Conservation (phyloP, 345 rosid species). For the Citrus reticulata region DNA sequence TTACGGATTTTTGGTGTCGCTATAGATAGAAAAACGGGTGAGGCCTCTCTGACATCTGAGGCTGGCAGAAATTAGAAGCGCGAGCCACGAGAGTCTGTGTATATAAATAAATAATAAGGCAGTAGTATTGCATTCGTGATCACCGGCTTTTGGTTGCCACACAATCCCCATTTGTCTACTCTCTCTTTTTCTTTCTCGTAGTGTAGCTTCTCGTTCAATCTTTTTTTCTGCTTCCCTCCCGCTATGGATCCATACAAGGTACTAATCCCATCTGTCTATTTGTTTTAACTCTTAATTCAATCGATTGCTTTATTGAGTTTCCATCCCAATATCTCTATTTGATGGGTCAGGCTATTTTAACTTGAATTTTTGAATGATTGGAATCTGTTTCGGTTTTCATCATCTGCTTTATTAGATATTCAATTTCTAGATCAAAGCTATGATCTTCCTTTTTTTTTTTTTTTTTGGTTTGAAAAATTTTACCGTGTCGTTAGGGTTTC, state of each 20-base stretch:
- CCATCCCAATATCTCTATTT: not conserved
- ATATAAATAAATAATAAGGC: not conserved
- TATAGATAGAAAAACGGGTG: not conserved
- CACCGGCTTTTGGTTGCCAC: not conserved
- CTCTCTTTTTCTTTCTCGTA: no score
- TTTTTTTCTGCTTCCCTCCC: not conserved
- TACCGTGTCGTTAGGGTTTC: not conserved
- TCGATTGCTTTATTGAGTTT: not conserved
- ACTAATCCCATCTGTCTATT: not conserved
- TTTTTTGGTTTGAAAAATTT: not conserved
- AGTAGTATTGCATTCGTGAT: not conserved
- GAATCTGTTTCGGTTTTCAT: not conserved
- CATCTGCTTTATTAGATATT: not conserved
- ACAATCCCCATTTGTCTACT: not conserved
- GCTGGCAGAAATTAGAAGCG: not conserved
- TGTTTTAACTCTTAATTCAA: not conserved
- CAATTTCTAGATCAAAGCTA: not conserved
- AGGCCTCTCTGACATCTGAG: not conserved
- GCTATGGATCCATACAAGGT: slow-evolving; percentile 48
- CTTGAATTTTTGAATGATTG: no score
- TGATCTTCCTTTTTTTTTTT: no score
- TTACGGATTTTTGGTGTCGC: not conserved
- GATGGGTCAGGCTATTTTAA: not conserved
- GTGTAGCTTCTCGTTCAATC: not conserved
- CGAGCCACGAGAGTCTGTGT: not conserved